A percentile compares a stretch with the other conserved stretches of the same genome.
Evolutionary conservation across 225 moss, liverwort and hornwort genomes (phyloP).

Genomic region (Marchantia polymorpha): DNA sequence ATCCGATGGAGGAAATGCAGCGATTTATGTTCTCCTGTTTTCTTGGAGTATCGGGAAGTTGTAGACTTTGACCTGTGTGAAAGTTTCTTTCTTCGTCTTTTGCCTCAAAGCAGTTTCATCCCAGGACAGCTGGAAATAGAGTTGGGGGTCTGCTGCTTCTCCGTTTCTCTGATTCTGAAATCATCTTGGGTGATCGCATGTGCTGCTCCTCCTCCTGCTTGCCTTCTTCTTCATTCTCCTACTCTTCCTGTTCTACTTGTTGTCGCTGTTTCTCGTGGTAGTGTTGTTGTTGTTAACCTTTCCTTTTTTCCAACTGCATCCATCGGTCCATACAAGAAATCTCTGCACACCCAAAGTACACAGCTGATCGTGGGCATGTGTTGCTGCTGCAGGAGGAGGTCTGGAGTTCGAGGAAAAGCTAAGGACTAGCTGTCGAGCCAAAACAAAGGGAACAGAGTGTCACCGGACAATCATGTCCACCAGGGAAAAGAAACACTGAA

Average conservation of each 20-base stretch:
- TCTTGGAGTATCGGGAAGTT: no score
- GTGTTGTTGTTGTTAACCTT: not conserved
- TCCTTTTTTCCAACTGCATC: not conserved
- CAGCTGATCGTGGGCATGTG: slow-evolving; percentile 10
- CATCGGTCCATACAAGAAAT: no score
- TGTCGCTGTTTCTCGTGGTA: not conserved
- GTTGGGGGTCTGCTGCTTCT: not conserved
- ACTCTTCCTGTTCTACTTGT: not conserved
- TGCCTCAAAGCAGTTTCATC: no score
- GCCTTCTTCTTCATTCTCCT: not conserved
- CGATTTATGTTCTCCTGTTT: no score
- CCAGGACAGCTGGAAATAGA: no score
- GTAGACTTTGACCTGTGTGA: no score
- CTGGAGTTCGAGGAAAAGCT: not conserved
- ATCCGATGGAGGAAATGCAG: no score
- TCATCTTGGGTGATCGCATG: not conserved
- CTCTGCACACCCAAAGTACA: not conserved
- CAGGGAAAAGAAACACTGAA: no score
- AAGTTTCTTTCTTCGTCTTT: no score
- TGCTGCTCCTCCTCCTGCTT: not conserved
- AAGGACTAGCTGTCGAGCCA: not conserved
- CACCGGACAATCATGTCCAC: no score
- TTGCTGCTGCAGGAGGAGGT: not conserved
- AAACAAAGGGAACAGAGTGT: not conserved
- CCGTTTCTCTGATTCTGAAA: not conserved